Conservation (phyloP, 2,329 filamentous ascomycete species). For the Onygenales sp. region DNA sequence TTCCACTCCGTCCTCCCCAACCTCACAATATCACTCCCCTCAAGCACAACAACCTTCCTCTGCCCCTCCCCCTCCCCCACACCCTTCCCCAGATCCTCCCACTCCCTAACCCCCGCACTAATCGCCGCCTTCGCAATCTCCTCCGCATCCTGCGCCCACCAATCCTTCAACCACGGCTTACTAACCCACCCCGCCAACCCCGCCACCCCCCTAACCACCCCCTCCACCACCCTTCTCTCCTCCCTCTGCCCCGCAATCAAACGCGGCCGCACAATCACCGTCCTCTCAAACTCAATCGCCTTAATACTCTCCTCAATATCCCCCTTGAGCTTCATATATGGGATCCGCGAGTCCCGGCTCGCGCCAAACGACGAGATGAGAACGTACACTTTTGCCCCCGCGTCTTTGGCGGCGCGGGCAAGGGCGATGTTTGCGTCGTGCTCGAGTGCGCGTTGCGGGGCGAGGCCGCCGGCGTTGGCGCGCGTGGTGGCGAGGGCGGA, state of each 20-base stretch:
- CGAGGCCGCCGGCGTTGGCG: constrained; percentile 62
- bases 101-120: constrained; percentile 28
- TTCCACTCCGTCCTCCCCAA: constrained; percentile 20
- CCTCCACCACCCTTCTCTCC: constrained; percentile 50
- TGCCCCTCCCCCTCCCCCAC: constrained; percentile 28
- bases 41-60: constrained; percentile 32
- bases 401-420: constrained; percentile 62
- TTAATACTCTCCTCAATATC: constrained; percentile 74
- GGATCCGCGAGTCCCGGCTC: constrained; percentile 44
- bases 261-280: constrained; percentile 65
- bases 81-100: constrained; percentile 13
- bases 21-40: constrained; percentile 29
- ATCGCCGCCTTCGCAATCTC: constrained; percentile 32
- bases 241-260: constrained; percentile 64
- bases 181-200: constrained; percentile 46
- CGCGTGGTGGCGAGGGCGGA: constrained; percentile 74
- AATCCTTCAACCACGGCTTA: constrained; percentile 48
- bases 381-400: constrained; percentile 65
- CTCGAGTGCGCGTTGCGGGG: constrained; percentile 78
- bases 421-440: constrained; percentile 75
- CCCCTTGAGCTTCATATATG: constrained; percentile 66
- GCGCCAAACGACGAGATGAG: constrained; percentile 55
- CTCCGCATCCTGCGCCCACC: constrained; percentile 55
- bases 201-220: constrained; percentile 46
- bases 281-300: constrained; percentile 64